Conservation (phyloP, 495 filamentous ascomycete species). For the Penicillium soppii region DNA sequence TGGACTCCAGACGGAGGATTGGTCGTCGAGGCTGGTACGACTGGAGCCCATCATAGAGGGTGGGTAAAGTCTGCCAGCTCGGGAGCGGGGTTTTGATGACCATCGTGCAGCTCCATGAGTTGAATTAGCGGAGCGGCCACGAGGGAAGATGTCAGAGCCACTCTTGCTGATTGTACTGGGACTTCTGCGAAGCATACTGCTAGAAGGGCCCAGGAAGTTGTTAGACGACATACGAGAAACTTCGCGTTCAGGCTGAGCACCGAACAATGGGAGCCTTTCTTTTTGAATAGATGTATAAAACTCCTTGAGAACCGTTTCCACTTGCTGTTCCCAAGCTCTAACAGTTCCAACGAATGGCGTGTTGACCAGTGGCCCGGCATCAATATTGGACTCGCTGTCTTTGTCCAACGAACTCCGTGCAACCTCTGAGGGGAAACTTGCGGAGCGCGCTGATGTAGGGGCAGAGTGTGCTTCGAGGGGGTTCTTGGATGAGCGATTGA, state of each 20-base stretch:
- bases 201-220: constrained; percentile 46
- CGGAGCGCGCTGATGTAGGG: constrained; percentile 20
- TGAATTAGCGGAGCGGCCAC: constrained; percentile 68
- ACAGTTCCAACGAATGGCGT: constrained; percentile 73
- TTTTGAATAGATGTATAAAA: constrained; percentile 88
- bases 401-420: constrained; percentile 14
- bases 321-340: constrained; percentile 82
- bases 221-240: constrained; percentile 40
- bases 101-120: constrained; percentile 69
- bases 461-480: constrained; percentile 12
- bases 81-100: constrained; percentile 80
- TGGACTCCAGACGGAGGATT: constrained; percentile 87
- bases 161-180: constrained; percentile 92
- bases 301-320: constrained; percentile 87
- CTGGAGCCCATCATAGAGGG: constrained; percentile 84
- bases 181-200: constrained; percentile 70
- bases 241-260: constrained; percentile 50
- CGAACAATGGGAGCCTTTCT: constrained; percentile 80
- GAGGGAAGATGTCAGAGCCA: constrained; percentile 70
- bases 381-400: constrained; percentile 29
- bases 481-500: constrained; percentile 31
- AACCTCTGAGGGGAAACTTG: constrained; percentile 23
- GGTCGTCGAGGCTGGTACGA: constrained; percentile 88
- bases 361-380: constrained; percentile 68
- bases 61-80: constrained; percentile 70